Base-by-base conservation (phyloP, 192 early-diverging fungal species). In the Coemansia furcata region DNA sequence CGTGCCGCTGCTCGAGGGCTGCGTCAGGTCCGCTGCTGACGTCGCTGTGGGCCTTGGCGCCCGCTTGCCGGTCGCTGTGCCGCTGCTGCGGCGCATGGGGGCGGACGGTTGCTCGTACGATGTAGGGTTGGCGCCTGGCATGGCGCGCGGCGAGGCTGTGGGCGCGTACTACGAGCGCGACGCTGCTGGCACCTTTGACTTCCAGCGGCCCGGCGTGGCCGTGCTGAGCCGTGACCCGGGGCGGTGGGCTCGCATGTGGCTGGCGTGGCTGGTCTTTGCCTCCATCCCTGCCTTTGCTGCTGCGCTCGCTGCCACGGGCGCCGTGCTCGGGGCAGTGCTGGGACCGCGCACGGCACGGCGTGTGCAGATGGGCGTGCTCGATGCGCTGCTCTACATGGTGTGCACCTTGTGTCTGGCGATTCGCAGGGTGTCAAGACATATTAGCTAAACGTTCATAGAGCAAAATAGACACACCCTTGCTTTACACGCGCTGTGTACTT, bases 1-100 rank as follows among this genome's bases (percentile, higher is more conserved):
- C 32, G 81, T 89, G 29, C 87, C 86, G 8, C 68, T 89, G 23
- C 67, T 89, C 4, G 87, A 89, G 39, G 87, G 87, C 1, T 89
- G 87, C 40, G 87, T 89, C 36, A 75, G 84, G 17, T 80, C 83
- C 4, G 82, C 86, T 0, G 66, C 85, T 3, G 85, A 85, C 12
- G 87, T 85, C n/a, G 86, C 73, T 33, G 76, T 73, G 1, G 81
- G 78, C 4, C 74, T 88, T 36, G 60, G 33, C 19, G 63, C 47
- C 19, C 10, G 15, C 0, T 6, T 72, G 26, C 66, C 72, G 3
- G 74, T 82, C 68, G 62, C 35, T 4, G 43, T 68, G 33, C 80
- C 80, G 1, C 39, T 19, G 29, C 57, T 71, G 38, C 21, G 36
- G 38, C 69, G 79, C 33, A 54, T 12, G 26, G 10, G 47, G 17